These are phyloP conservation scores for Tilletia walkeri DNA, from an alignment of 1,284 basidiomycete genomes.

Conservation along the genomic window DNA sequence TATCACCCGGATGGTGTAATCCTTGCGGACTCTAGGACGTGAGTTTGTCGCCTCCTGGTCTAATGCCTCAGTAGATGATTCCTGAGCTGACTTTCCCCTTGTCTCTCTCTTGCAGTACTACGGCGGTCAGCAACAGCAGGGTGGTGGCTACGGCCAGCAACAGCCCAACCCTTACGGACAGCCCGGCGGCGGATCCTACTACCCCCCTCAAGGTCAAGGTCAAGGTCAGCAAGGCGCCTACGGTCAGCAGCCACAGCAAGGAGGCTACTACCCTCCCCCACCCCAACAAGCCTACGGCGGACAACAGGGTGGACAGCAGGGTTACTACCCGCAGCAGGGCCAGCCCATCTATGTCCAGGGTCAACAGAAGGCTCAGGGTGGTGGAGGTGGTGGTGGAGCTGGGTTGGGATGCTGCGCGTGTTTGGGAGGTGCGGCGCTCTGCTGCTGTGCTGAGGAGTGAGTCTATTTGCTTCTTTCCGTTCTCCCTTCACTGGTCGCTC, in stretches of 20 bases:
- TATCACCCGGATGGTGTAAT: background rate
- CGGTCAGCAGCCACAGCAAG: constrained; percentile 1
- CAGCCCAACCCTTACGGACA: constrained; percentile 17
- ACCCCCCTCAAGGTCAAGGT: constrained; percentile 11
- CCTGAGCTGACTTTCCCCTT: background rate
- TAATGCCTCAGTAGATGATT: background rate
- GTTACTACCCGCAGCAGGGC: constrained; percentile 29
- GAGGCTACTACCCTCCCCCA: constrained; percentile 14
- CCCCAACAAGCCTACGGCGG: constrained; percentile 17
- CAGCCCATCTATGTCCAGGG: constrained; percentile 38
- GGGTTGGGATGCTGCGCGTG: constrained; percentile 34
- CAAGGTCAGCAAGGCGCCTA: background rate
- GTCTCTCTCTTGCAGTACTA: background rate
- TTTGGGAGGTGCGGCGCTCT: constrained; percentile 28
- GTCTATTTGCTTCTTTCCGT: background rate
- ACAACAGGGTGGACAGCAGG: constrained; percentile 21
- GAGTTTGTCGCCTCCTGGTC: background rate
- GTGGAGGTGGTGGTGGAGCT: constrained; percentile 25
- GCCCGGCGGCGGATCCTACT: constrained; percentile 13
- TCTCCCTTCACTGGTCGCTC: background rate
- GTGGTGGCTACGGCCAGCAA: background rate
- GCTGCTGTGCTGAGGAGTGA: constrained; percentile 36
- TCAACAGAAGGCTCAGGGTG: constrained; percentile 26
- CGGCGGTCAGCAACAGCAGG: constrained; percentile 5
- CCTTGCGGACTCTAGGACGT: background rate